Evolutionary conservation across 2,329 filamentous ascomycete genomes (phyloP).

Genomic region (Pseudocercospora pini-densiflorae): DNA sequence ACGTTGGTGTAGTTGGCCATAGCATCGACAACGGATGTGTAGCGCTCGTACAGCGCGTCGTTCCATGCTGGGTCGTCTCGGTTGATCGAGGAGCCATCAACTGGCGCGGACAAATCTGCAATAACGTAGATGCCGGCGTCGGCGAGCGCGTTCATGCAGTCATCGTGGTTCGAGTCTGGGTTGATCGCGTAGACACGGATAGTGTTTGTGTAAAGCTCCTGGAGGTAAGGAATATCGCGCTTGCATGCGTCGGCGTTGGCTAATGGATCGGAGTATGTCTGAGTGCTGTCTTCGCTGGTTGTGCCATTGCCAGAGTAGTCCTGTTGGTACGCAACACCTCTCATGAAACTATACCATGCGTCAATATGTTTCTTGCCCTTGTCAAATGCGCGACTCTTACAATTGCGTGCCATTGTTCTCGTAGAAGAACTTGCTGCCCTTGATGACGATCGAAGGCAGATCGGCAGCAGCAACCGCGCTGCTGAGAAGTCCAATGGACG

Average conservation of each 20-base stretch:
- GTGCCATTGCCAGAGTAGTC: slow-evolving; percentile 58
- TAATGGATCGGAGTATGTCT: slow-evolving; percentile 78
- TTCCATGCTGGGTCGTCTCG: slow-evolving; percentile 80
- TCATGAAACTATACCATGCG: slow-evolving; percentile 69
- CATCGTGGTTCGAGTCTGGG: slow-evolving; percentile 74
- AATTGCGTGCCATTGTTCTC: slow-evolving; percentile 78
- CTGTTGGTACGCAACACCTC: slow-evolving; percentile 93
- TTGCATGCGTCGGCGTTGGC: slow-evolving; percentile 72
- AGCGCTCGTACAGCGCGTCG: slow-evolving; percentile 75
- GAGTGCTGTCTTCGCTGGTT: slow-evolving; percentile 46
- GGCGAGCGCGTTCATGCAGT: slow-evolving; percentile 82
- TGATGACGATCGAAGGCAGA: slow-evolving; percentile 69
- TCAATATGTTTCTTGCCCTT: not conserved
- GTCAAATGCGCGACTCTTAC: slow-evolving; percentile 45
- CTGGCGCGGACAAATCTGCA: slow-evolving; percentile 83
- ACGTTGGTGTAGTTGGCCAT: slow-evolving; percentile 85
- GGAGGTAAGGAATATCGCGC: slow-evolving; percentile 83
- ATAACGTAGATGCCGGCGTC: slow-evolving; percentile 94
- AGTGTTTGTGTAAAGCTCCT: slow-evolving; percentile 81
- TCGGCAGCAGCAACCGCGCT: slow-evolving; percentile 55
- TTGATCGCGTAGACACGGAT: slow-evolving; percentile 96
- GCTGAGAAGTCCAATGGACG: slow-evolving; percentile 43
- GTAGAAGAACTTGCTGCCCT: slow-evolving; percentile 90
- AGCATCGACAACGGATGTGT: slow-evolving; percentile 81
- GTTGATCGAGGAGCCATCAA: slow-evolving; percentile 73